phyloP scores from a whole-genome alignment of 2,329 filamentous ascomycete species.

The Pyrenochaeta sp. region DNA sequence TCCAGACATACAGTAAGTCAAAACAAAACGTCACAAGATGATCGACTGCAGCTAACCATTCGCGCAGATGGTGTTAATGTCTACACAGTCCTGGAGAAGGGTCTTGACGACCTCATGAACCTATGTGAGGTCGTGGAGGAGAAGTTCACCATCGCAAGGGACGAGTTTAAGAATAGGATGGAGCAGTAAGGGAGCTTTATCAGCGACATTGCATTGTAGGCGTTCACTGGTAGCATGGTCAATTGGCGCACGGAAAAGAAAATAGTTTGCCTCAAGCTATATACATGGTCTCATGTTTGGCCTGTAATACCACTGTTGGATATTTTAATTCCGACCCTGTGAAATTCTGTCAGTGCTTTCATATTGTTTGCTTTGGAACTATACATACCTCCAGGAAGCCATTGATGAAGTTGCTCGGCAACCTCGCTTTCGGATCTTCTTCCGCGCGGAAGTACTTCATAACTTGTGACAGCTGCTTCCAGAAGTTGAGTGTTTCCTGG shows the following conservation, averaged over 20 bases:
- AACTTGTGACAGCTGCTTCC: conserved; percentile 95
- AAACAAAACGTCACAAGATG: too few species aligned
- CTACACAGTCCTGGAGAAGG: conserved; percentile 87
- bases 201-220: conserved; percentile 39
- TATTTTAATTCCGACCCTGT: conserved; percentile 49
- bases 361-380: too few species aligned
- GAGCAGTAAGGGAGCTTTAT: conserved; percentile 21
- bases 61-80: conserved; percentile 76
- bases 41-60: conserved; percentile 5
- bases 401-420: conserved; percentile 90
- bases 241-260: conserved; percentile 39
- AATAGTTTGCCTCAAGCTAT: conserved; percentile 47
- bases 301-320: conserved; percentile 5
- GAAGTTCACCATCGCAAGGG: conserved; percentile 76
- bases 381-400: conserved; percentile 90
- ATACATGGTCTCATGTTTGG: conserved; percentile 37
- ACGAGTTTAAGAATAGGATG: conserved; percentile 62
- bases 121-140: conserved; percentile 94
- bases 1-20: conserved; percentile 91
- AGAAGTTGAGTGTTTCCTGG: conserved; percentile 98
- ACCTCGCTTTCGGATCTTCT: conserved; percentile 74
- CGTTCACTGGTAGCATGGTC: conserved; percentile 33
- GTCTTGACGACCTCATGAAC: conserved; percentile 84
- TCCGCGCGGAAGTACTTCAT: conserved; percentile 97
- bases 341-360: conserved; percentile 16